phyloP scores from a whole-genome alignment of 2,329 filamentous ascomycete genomes.

The Colletotrichum eremochloae region DNA sequence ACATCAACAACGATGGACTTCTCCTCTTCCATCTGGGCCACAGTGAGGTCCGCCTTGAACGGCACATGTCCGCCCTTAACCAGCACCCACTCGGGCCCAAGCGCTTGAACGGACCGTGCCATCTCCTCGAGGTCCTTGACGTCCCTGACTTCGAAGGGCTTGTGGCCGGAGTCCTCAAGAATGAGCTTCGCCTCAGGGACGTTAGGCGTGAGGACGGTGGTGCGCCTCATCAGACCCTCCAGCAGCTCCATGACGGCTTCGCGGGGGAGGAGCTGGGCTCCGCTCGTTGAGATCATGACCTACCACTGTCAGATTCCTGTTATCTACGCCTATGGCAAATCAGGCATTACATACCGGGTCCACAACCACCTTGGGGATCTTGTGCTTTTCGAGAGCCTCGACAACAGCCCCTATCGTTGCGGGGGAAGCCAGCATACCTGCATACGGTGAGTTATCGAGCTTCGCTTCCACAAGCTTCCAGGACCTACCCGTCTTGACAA shows the following conservation, averaged over 20 bases:
- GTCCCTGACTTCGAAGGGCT: conserved; percentile 59
- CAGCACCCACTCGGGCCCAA: conserved; percentile 85
- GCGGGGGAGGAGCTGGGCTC: conserved; percentile 75
- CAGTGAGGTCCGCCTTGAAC: conserved; percentile 72
- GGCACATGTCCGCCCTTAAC: conserved; percentile 94
- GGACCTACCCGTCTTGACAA: conserved; percentile 86
- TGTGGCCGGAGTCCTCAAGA: conserved; percentile 64
- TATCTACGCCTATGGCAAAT: not conserved
- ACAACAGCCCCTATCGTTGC: conserved; percentile 79
- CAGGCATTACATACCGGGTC: conserved; percentile 66
- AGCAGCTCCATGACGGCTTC: conserved; percentile 74
- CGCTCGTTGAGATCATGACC: conserved; percentile 95
- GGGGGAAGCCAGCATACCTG: conserved; percentile 86
- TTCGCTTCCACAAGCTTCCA: not conserved
- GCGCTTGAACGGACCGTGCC: conserved; percentile 72
- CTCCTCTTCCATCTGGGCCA: conserved; percentile 70
- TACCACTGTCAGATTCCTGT: conserved; percentile 50
- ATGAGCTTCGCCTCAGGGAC: conserved; percentile 80
- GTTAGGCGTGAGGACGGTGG: conserved; percentile 82
- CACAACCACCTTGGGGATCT: conserved; percentile 72
- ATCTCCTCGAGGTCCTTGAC: conserved; percentile 77
- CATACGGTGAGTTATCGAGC: not conserved
- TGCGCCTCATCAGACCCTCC: conserved; percentile 71
- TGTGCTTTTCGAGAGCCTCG: conserved; percentile 69
- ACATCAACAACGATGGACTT: conserved; percentile 81